A percentile compares a stretch with the other conserved stretches of the same genome.
Conservation (phyloP, 2,329 filamentous ascomycete genomes). For the Magnaporthiopsis rhizophila region DNA sequence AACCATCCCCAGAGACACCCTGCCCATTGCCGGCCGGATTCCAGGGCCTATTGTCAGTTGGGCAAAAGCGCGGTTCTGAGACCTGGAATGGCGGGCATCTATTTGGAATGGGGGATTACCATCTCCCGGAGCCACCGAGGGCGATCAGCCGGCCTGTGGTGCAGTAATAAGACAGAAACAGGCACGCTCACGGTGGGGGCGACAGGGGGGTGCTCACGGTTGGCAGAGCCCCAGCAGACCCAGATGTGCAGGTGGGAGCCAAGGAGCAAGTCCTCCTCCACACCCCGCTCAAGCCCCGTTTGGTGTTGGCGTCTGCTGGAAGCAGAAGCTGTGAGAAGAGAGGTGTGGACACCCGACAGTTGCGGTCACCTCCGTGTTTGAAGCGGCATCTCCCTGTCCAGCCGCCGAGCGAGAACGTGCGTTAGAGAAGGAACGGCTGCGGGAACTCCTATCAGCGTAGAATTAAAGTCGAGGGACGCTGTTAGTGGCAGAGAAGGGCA, state of each 20-base stretch:
- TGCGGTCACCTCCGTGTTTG: too few relatives aligned
- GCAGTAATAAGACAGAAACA: neutral
- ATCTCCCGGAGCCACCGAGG: neutral
- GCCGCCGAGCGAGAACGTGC: too few relatives aligned
- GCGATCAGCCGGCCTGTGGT: neutral
- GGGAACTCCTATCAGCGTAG: neutral
- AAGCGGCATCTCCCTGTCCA: neutral
- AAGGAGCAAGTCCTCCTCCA: too few relatives aligned
- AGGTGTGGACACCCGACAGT: too few relatives aligned
- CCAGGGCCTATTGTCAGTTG: neutral
- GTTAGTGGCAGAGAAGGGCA: neutral
- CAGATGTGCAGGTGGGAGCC: too few relatives aligned
- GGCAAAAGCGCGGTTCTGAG: neutral
- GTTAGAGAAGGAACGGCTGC: neutral
- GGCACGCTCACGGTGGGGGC: neutral
- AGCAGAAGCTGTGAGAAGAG: too few relatives aligned
- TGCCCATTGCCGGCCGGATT: neutral
- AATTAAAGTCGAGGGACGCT: neutral
- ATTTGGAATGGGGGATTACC: neutral
- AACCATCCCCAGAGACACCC: neutral
- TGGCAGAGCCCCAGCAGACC: neutral
- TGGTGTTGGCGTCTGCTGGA: neutral
- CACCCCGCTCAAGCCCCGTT: neutral
- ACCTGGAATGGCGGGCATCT: slow-evolving; percentile 1
- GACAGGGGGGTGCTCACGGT: neutral